Conservation (phyloP, 1,284 basidiomycete genomes). For the Boletellus sp. region DNA sequence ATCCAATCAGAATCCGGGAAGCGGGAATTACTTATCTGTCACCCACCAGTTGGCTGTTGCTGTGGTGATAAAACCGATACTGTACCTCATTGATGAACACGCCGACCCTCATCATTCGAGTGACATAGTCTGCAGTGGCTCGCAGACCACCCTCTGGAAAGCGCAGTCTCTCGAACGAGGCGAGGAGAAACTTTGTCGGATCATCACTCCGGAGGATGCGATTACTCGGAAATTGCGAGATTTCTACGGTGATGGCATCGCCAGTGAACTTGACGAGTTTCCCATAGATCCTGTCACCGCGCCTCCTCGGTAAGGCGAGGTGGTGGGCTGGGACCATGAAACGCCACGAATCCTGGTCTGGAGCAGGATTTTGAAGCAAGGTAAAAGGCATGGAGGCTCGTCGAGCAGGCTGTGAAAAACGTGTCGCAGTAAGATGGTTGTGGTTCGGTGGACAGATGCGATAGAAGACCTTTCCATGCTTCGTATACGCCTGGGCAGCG, state of each 20-base stretch:
- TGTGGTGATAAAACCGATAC: constrained; percentile 67
- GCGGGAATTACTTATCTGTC: neutral
- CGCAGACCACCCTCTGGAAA: constrained; percentile 48
- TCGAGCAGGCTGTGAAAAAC: neutral
- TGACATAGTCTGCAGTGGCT: constrained; percentile 51
- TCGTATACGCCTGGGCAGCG: constrained; percentile 5
- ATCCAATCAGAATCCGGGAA: neutral
- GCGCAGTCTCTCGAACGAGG: constrained; percentile 50
- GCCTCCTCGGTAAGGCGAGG: constrained; percentile 26
- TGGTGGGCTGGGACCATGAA: constrained; percentile 40
- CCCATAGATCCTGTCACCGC: constrained; percentile 34
- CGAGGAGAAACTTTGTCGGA: constrained; percentile 49
- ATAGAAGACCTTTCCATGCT: constrained; percentile 1
- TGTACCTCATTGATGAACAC: constrained; percentile 55
- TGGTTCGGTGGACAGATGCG: neutral
- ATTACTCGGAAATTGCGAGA: constrained; percentile 50
- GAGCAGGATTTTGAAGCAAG: constrained; percentile 40
- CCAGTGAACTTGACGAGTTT: constrained; percentile 52
- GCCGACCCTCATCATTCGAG: constrained; percentile 50
- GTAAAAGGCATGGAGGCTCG: constrained; percentile 25
- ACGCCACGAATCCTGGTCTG: constrained; percentile 50
- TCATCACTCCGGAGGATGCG: constrained; percentile 56
- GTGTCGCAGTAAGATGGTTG: neutral
- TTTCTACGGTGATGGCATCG: constrained; percentile 47
- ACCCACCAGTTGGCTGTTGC: constrained; percentile 62